A percentile compares a stretch with the other conserved stretches of the same genome.
Conservation (phyloP, 805 yeast species). For the Komagataella ulmi region DNA sequence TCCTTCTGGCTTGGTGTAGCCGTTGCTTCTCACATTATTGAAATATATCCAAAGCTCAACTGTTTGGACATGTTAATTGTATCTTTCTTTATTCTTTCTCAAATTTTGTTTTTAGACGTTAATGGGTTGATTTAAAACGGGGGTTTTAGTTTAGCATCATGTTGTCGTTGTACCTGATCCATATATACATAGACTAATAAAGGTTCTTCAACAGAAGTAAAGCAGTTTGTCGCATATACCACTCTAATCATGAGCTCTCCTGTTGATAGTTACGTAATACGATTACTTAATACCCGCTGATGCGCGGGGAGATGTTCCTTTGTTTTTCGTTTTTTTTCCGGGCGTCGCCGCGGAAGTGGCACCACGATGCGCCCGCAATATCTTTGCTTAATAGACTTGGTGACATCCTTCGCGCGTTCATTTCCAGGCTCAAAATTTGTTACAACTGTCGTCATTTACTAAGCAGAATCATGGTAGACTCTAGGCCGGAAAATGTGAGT, state of each 20-base stretch:
- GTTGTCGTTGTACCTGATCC: not conserved
- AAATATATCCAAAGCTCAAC: conserved; percentile 1
- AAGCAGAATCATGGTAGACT: not conserved
- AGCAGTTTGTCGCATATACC: not conserved
- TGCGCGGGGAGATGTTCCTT: not conserved
- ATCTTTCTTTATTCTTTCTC: conserved; percentile 6
- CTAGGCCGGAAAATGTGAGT: not conserved
- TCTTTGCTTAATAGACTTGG: not conserved
- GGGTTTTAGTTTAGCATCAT: not conserved
- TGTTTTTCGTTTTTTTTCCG: too few species aligned
- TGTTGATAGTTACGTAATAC: not conserved
- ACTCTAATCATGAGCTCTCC: not conserved
- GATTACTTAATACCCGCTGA: too few species aligned
- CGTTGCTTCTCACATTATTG: not conserved
- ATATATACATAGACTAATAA: not conserved
- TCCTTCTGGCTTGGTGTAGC: not conserved
- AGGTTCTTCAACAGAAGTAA: not conserved
- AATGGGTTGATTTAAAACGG: not conserved
- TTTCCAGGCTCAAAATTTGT: not conserved
- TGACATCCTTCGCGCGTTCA: not conserved
- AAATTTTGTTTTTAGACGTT: not conserved
- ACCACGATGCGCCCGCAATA: not conserved
- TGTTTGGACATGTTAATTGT: not conserved
- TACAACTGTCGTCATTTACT: not conserved
- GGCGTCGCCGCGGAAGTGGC: not conserved